Percentiles rank a stretch among this genome's conserved stretches.
Conservation (phyloP, 164 flowering plant genomes). For the Sextonia rubra region DNA sequence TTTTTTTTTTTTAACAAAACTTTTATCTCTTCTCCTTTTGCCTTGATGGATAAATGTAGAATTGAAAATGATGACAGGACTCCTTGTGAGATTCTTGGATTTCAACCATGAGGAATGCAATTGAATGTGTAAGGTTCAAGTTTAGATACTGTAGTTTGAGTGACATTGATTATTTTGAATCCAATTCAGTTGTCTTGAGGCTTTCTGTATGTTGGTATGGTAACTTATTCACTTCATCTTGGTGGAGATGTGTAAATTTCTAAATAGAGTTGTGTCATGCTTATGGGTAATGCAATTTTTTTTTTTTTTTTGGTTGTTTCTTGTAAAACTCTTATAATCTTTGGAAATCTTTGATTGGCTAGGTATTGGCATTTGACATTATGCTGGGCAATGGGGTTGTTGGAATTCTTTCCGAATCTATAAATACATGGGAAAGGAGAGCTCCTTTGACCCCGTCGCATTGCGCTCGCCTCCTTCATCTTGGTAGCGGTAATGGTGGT, state of each 20-base stretch:
- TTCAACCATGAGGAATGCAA: too few species aligned
- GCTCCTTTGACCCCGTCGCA: conserved; percentile 86
- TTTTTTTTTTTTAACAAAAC: not conserved
- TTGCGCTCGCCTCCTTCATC: conserved; percentile 77
- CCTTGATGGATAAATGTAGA: not conserved
- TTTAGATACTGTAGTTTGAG: not conserved
- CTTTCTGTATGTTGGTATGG: not conserved
- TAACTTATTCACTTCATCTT: not conserved
- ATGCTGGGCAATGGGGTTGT: conserved; percentile 93
- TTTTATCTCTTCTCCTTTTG: not conserved
- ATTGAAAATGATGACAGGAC: too few species aligned
- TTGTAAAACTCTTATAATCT: not conserved
- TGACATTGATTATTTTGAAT: not conserved
- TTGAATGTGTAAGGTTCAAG: too few species aligned
- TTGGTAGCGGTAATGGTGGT: conserved; percentile 52
- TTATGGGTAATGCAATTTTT: not conserved
- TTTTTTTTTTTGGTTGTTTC: not conserved
- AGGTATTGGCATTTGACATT: not conserved
- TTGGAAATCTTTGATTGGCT: not conserved
- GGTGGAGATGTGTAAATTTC: not conserved
- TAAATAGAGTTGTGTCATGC: not conserved
- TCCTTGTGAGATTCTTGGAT: too few species aligned
- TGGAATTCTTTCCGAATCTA: conserved; percentile 79
- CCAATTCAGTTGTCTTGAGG: not conserved
- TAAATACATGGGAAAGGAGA: conserved; percentile 93